Percentiles rank a stretch among this genome's conserved stretches.
phyloP scores from a whole-genome alignment of 495 filamentous ascomycete species.

The Hypoxylon fragiforme region DNA sequence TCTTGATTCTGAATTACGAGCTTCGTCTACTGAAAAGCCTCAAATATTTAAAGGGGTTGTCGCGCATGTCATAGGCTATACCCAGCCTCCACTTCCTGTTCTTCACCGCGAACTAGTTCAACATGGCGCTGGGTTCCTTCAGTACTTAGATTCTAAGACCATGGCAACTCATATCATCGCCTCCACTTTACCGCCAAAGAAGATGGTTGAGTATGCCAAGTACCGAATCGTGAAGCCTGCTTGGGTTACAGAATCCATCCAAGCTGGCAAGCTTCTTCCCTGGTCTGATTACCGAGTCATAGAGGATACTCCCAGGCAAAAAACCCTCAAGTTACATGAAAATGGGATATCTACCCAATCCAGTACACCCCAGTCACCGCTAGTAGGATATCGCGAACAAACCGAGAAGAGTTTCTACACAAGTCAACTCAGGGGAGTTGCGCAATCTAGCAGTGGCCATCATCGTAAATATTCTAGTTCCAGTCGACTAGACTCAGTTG shows the following conservation, averaged over 20 bases:
- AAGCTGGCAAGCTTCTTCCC: conserved; percentile 75
- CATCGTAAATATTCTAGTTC: conserved; percentile 12
- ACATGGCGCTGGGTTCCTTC: conserved; percentile 89
- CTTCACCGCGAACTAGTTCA: conserved; percentile 82
- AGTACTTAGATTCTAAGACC: conserved; percentile 94
- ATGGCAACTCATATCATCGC: conserved; percentile 94
- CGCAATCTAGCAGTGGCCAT: conserved; percentile 21
- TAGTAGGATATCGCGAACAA: conserved; percentile 70
- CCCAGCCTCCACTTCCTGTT: conserved; percentile 85
- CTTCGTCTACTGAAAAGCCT: conserved; percentile 65
- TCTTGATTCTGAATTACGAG: conserved; percentile 77
- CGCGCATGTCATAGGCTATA: conserved; percentile 90
- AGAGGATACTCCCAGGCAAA: conserved; percentile 76
- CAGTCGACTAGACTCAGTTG: conserved; percentile 4
- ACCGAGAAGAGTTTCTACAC: conserved; percentile 79
- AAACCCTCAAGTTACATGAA: conserved; percentile 69
- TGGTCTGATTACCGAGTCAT: conserved; percentile 84
- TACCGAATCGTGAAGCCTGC: conserved; percentile 96
- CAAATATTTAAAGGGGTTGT: conserved; percentile 88
- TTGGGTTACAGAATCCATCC: conserved; percentile 89
- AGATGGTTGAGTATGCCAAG: conserved; percentile 77
- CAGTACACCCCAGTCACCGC: conserved; percentile 51
- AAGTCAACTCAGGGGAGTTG: conserved; percentile 60
- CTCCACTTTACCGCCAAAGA: conserved; percentile 86
- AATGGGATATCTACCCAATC: conserved; percentile 69